Base-by-base conservation (phyloP, 140 eudicot genomes). In the Oenanthe javanica region DNA sequence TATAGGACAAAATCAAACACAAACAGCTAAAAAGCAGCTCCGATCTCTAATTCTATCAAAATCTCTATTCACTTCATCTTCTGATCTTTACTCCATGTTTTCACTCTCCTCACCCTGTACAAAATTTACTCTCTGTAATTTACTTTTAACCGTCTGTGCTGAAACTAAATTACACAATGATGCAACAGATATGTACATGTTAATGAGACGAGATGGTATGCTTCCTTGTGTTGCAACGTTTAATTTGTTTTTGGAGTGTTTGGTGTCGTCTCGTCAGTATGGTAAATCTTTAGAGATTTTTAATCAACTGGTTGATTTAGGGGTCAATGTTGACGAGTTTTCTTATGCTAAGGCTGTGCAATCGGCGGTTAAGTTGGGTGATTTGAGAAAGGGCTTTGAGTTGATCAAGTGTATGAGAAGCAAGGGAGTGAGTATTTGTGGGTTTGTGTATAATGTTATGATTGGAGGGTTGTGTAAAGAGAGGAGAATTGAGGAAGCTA, bases 361-460 rank as follows among this genome's bases (percentile, higher is more conserved):
- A 52, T 89, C 91, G 9, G 91, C 91, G 10, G 98, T 93, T 71
- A 91, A 91, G 77, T 51, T 87, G 79, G 90, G 91, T 31, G 90
- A 93, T 54, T 48, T 89, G 87, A 78, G 61, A 23, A 59, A 46
- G 74, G 98, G 88, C 42, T 21, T 88, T 79, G 90, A 88, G 4
- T 81, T 91, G 84, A 81, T 89, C 89, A 81, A 79, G 38, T 12
- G 31, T 67, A 91, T 91, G 97, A 82, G 49, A 64, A 79, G 49
- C 21, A 76, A 63, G 36, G 79, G 92, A 1, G 40, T 82, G 67
- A 71, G 57, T 6, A 81, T 87, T 76, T 84, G 83, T 76, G 87
- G 88, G 84, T 93, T 93, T 87, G 92, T 91, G 49, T 93, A 93
- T 61, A 93, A 93, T 87, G 97, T 93, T 78, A 40, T 93, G 96